phyloP scores from a whole-genome alignment of 495 filamentous ascomycete genomes.

The Halenospora varia region DNA sequence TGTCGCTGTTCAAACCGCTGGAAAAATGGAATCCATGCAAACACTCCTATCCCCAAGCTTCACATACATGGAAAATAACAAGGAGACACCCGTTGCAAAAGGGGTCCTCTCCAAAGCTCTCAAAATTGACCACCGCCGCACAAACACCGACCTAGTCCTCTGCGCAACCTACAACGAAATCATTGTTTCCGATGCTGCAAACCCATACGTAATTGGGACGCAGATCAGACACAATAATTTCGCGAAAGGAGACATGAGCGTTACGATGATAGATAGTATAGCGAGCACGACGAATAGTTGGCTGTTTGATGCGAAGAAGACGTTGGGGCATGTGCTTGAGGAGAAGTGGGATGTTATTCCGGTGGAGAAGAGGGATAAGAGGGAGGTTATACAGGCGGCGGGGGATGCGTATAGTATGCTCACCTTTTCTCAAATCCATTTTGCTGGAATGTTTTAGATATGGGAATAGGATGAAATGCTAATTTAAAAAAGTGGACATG shows the following conservation, averaged over 20 bases:
- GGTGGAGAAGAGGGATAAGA: background rate
- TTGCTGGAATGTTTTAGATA: no score
- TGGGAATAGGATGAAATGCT: no score
- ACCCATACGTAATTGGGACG: constrained; percentile 46
- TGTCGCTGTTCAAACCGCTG: background rate
- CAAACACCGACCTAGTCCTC: constrained; percentile 40
- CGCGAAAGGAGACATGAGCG: constrained; percentile 17
- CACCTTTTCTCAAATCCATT: no score
- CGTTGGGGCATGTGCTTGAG: constrained; percentile 35
- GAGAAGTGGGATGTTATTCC: constrained; percentile 10
- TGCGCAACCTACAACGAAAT: constrained; percentile 52
- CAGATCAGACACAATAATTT: constrained; percentile 39
- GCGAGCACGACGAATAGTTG: constrained; percentile 40
- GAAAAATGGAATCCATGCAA: constrained; percentile 5
- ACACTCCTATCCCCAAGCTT: constrained; percentile 23
- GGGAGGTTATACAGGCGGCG: constrained; percentile 2
- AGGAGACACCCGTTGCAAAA: constrained; percentile 30
- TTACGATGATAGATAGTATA: constrained; percentile 39
- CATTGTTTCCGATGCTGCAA: constrained; percentile 35
- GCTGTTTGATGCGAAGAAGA: constrained; percentile 49
- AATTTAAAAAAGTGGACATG: no score
- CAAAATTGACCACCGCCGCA: constrained; percentile 43
- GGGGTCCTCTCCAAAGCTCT: constrained; percentile 39
- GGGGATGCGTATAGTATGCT: constrained; percentile 25
- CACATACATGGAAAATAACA: constrained; percentile 33